Percentiles rank a stretch among this genome's conserved stretches.
Conservation (phyloP, 495 filamentous ascomycete species). For the Xylaria longipes region DNA sequence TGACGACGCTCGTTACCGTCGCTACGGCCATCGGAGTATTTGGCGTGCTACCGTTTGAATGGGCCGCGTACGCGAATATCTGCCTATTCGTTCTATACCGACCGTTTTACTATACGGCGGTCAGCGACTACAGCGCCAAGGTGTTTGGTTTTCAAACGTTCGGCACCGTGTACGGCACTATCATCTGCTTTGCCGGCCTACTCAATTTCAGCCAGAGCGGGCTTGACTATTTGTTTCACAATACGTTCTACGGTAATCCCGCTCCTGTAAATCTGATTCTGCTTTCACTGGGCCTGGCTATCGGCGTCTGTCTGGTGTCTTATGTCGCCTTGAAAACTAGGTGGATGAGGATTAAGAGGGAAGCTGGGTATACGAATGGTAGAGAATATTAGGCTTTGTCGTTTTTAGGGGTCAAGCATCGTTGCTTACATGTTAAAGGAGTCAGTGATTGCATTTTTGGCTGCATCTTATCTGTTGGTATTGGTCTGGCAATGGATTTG, state of each 20-base stretch:
- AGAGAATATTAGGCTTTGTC: constrained; percentile 29
- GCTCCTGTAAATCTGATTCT: constrained; percentile 79
- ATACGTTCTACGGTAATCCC: constrained; percentile 72
- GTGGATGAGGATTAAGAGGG: constrained; percentile 29
- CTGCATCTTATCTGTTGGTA: background rate
- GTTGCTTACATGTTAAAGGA: background rate
- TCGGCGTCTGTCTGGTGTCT: constrained; percentile 64
- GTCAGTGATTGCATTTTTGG: background rate
- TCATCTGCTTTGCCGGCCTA: constrained; percentile 87
- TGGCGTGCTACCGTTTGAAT: constrained; percentile 71
- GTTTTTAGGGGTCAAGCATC: background rate
- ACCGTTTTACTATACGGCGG: constrained; percentile 78
- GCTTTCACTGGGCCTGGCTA: constrained; percentile 62
- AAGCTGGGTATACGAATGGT: constrained; percentile 25
- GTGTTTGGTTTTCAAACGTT: constrained; percentile 97
- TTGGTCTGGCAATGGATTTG: background rate
- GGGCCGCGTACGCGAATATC: constrained; percentile 80
- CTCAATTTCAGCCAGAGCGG: constrained; percentile 87
- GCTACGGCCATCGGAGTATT: constrained; percentile 82
- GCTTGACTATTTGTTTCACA: constrained; percentile 80
- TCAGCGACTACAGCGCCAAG: constrained; percentile 88
- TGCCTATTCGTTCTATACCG: constrained; percentile 79
- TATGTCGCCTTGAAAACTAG: constrained; percentile 58
- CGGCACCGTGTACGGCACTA: constrained; percentile 92
- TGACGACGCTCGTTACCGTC: constrained; percentile 71